Percentiles rank a stretch among this genome's conserved stretches.
Evolutionary conservation across 2,329 filamentous ascomycete genomes (phyloP).

Genomic region (Fusarium penzigii): DNA sequence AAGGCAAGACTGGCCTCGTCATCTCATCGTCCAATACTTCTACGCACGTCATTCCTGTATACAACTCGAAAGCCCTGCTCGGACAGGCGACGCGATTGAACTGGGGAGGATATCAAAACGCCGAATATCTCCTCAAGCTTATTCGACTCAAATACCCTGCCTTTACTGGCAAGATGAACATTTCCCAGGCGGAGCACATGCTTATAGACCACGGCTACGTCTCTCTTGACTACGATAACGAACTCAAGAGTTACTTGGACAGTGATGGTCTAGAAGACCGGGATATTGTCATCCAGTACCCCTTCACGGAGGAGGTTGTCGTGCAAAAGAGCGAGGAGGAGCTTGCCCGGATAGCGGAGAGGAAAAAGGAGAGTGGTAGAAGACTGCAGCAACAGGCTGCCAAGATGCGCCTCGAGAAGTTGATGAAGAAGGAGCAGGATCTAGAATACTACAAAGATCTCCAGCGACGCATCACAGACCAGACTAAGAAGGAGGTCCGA

Average conservation of each 20-base stretch:
- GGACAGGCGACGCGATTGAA: conserved; percentile 86
- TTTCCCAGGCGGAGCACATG: conserved; percentile 84
- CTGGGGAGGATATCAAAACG: conserved; percentile 89
- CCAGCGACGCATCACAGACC: conserved; percentile 68
- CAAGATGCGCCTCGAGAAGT: conserved; percentile 93
- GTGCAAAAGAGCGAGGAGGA: conserved; percentile 94
- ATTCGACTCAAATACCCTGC: conserved; percentile 88
- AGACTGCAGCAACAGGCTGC: conserved; percentile 93
- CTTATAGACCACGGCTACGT: conserved; percentile 89
- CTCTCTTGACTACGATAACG: conserved; percentile 78
- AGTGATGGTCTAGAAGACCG: conserved; percentile 91
- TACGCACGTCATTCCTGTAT: conserved; percentile 91
- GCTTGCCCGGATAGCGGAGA: conserved; percentile 83
- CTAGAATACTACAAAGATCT: conserved; percentile 90
- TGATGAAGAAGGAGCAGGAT: conserved; percentile 95
- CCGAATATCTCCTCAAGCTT: conserved; percentile 89
- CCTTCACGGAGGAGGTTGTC: conserved; percentile 87
- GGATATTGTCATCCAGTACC: conserved; percentile 87
- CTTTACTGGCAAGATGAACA: conserved; percentile 82
- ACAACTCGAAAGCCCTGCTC: conserved; percentile 81
- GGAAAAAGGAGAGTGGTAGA: conserved; percentile 90
- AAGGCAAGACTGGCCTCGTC: conserved; percentile 82
- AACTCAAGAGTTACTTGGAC: conserved; percentile 76
- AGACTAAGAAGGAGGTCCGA: conserved; percentile 89
- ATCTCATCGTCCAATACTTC: conserved; percentile 91